Evolutionary conservation across 164 flowering plant species (phyloP), one percentile per base, ranked within the genome.

Genomic region (grape (Vitis vinifera)): DNA sequence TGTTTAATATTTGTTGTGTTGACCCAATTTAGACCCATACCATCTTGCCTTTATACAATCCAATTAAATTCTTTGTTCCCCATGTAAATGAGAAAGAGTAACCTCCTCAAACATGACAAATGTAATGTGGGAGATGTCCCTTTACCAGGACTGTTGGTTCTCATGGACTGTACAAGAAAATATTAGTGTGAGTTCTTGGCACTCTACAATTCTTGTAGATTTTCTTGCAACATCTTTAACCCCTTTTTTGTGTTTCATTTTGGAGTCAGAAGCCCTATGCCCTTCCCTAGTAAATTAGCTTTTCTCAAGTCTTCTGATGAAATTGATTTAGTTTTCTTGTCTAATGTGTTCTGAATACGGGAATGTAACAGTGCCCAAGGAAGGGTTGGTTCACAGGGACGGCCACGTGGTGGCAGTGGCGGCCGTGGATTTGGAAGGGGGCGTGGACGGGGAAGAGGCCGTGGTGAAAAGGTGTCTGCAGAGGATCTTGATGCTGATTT

Each of bases 401-500:
- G 87, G 48, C 66, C 69, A 31, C 87, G 87, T 62, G 87, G 89
- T 13, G 71, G 77, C n/a, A 68, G 77, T 47, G 70, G 82, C 12
- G 56, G 74, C 11, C 29, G 74, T 3, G 73, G 77, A 19, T 52
- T 56, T 51, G 82, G 83, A 65, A 69, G 80, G 61, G 77, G 85
- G 5, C 74, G 77, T 59, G 83, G 81, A 65, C 73, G 67, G 0
- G 80, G 86, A n/a, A 74, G 75, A 49, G 81, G 77, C 19, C 81
- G 63, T 19, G 75, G 67, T 31, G 85, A 84, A 58, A 84, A 75
- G 71, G 44, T 81, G 9, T 77, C 85, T 64, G 82, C 80, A 3
- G 85, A 81, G 30, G 83, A 79, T 61, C 85, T 84, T 59, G 85
- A 84, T 77, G 85, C 87, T 59, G 87, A 84, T 68, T 50, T 84